These are phyloP conservation scores for Coleophoma cylindrospora DNA, from an alignment of 2,329 filamentous ascomycete species.

Conservation along the genomic window DNA sequence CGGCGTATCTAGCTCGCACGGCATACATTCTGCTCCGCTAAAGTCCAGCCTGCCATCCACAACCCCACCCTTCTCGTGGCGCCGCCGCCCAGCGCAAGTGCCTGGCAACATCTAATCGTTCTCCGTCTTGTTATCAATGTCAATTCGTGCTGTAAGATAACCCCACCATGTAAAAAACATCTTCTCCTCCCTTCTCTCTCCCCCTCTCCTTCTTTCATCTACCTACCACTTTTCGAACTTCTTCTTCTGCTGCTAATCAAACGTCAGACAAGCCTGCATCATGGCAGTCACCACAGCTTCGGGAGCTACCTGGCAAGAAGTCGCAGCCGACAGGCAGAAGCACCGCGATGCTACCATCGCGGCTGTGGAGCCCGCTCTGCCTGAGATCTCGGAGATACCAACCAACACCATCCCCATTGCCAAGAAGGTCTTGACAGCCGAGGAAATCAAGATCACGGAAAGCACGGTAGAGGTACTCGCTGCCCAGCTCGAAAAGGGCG, in stretches of 20 bases:
- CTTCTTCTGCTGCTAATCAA: neutral
- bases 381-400: constrained; percentile 31
- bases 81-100: neutral
- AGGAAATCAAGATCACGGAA: constrained; percentile 46
- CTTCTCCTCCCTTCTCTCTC: too few species aligned
- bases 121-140: neutral
- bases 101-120: neutral
- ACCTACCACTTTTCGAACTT: neutral
- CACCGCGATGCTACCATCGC: constrained; percentile 40
- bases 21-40: too few species aligned
- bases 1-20: too few species aligned
- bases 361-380: constrained; percentile 32
- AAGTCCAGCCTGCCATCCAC: too few species aligned
- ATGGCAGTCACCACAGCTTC: constrained; percentile 23
- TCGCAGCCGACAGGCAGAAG: constrained; percentile 38
- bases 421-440: constrained; percentile 35
- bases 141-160: too few species aligned
- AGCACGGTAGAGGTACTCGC: constrained; percentile 40
- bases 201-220: neutral
- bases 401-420: constrained; percentile 41
- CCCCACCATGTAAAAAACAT: too few species aligned
- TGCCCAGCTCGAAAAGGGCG: constrained; percentile 35
- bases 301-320: constrained; percentile 37
- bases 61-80: neutral
- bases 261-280: neutral